Percentiles rank a stretch among this genome's conserved stretches.
phyloP scores from a whole-genome alignment of 371 early-diverging fungal genomes.

The Mortierella sp. region DNA sequence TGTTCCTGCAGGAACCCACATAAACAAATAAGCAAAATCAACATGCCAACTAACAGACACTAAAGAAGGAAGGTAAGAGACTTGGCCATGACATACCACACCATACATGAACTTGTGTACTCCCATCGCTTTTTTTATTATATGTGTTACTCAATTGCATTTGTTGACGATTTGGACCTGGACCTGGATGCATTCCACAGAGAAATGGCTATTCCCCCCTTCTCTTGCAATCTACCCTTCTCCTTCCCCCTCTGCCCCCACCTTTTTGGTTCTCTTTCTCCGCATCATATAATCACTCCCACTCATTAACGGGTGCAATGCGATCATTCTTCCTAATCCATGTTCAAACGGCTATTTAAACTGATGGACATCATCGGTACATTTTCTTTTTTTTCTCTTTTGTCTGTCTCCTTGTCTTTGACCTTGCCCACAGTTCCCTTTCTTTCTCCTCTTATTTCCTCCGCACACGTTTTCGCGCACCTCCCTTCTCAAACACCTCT shows the following conservation, averaged over 20 bases:
- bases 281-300: not conserved
- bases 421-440: not conserved
- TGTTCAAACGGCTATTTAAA: not conserved
- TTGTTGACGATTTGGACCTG: not conserved
- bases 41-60: not conserved
- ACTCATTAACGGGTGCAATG: not conserved
- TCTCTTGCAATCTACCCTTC: too few species aligned
- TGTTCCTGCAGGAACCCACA: slow-evolving; percentile 6
- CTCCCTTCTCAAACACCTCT: not conserved
- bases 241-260: too few species aligned
- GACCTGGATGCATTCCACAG: not conserved
- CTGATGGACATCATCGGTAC: not conserved
- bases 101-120: not conserved
- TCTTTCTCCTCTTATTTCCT: not conserved
- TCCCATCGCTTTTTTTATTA: not conserved
- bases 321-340: not conserved
- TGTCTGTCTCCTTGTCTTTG: not conserved
- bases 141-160: not conserved
- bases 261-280: too few species aligned
- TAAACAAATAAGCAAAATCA: not conserved
- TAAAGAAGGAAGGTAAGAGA: not conserved
- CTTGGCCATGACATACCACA: not conserved
- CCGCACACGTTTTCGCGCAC: not conserved
- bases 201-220: too few species aligned
- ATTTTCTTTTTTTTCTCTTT: not conserved